Evolutionary conservation across 2,329 filamentous ascomycete genomes (phyloP).

Genomic region (Aspergillus chevalieri): DNA sequence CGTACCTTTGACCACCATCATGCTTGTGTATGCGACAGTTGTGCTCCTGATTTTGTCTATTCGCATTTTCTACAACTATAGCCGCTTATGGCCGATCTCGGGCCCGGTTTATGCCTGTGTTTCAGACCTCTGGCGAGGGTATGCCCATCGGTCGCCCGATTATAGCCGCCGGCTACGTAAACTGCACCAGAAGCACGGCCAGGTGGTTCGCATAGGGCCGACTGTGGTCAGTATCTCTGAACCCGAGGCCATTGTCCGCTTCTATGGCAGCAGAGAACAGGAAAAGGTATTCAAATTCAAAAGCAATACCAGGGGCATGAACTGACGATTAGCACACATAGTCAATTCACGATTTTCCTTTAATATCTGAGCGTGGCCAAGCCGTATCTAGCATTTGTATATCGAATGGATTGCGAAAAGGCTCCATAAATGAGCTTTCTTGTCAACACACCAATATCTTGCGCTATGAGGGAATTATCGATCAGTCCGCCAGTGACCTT

Average conservation of each 20-base stretch:
- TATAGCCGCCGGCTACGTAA: conserved; percentile 5
- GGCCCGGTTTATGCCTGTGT: conserved; percentile 10
- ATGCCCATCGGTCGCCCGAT: background rate
- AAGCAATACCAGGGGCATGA: background rate
- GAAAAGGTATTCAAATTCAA: background rate
- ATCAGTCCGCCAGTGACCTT: background rate
- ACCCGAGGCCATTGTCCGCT: conserved; percentile 6
- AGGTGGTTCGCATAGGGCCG: conserved; percentile 26
- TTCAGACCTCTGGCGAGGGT: conserved; percentile 9
- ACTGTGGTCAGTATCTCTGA: conserved; percentile 20
- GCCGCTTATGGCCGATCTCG: conserved; percentile 8
- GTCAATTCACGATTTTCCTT: background rate
- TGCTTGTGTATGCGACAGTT: conserved; percentile 9
- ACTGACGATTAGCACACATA: background rate
- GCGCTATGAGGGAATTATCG: background rate
- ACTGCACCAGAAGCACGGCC: conserved; percentile 26
- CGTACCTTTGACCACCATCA: conserved; percentile 1
- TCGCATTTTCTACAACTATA: conserved; percentile 10
- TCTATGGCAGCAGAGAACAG: background rate
- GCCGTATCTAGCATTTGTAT: background rate
- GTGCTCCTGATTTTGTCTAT: conserved; percentile 2
- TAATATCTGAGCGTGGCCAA: background rate
- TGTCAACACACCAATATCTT: background rate
- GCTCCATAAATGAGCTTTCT: background rate
- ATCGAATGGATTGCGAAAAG: background rate